A percentile compares a stretch with the other conserved stretches of the same genome.
These are phyloP conservation scores for Suillus tomentosus DNA, from an alignment of 768 basidiomycete genomes.

Conservation along the genomic window DNA sequence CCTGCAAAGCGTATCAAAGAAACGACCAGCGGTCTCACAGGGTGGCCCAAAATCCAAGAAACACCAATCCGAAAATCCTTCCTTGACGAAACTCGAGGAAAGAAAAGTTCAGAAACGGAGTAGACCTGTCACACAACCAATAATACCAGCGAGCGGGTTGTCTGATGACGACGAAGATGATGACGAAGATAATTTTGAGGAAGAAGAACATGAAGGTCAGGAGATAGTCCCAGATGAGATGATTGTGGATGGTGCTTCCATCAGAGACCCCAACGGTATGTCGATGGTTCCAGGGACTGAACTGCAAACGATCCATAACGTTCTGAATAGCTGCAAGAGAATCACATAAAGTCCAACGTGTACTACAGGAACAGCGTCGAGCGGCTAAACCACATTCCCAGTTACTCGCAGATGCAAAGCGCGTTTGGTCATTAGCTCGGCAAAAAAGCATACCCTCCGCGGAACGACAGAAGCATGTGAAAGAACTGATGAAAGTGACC, in stretches of 20 bases:
- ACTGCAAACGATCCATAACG: slow-evolving; percentile 11
- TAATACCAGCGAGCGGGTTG: slow-evolving; percentile 35
- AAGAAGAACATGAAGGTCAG: slow-evolving; percentile 39
- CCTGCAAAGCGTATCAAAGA: slow-evolving; percentile 46
- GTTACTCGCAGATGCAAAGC: slow-evolving; percentile 71
- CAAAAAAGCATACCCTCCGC: slow-evolving; percentile 68
- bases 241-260: slow-evolving; percentile 27
- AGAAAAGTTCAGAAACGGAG: slow-evolving; percentile 58
- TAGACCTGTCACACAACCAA: slow-evolving; percentile 53
- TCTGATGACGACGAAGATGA: slow-evolving; percentile 46
- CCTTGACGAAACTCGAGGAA: slow-evolving; percentile 19
- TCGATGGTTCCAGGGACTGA: slow-evolving; percentile 11
- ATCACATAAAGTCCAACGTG: slow-evolving; percentile 72
- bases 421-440: slow-evolving; percentile 73
- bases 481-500: slow-evolving; percentile 72
- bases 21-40: slow-evolving; percentile 50
- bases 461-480: slow-evolving; percentile 75
- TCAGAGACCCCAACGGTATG: slow-evolving; percentile 65
- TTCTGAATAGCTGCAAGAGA: slow-evolving; percentile 55
- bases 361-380: slow-evolving; percentile 64
- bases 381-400: slow-evolving; percentile 78
- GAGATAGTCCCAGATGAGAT: slow-evolving; percentile 35
- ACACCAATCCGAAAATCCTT: slow-evolving; percentile 42
- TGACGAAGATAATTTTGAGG: slow-evolving; percentile 35
- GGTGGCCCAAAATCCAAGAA: slow-evolving; percentile 56